Evolutionary conservation across 805 yeast genomes (phyloP).

Genomic region (Saturnispora saitoi): DNA sequence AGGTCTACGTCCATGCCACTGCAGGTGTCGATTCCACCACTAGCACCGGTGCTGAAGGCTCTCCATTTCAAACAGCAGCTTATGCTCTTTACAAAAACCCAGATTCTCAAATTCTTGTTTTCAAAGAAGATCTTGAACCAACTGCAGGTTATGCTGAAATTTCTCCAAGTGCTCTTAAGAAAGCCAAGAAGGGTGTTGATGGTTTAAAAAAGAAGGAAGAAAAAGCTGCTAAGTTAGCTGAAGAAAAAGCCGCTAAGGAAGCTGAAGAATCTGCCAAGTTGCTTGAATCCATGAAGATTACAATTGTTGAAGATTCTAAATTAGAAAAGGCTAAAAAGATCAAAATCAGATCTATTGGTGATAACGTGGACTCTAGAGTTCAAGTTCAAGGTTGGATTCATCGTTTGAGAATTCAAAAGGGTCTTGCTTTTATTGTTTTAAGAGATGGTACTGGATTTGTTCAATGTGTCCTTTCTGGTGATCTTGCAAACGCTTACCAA

Average conservation of each 20-base stretch:
- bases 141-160: constrained; percentile 60
- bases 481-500: constrained; percentile 82
- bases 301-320: constrained; percentile 62
- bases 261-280: constrained; percentile 68
- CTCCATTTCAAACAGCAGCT: constrained; percentile 78
- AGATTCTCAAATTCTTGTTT: constrained; percentile 45
- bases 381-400: constrained; percentile 92
- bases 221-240: constrained; percentile 53
- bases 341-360: constrained; percentile 52
- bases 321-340: constrained; percentile 61
- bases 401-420: constrained; percentile 88
- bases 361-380: constrained; percentile 57
- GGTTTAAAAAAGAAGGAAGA: constrained; percentile 77
- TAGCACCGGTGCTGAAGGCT: constrained; percentile 52
- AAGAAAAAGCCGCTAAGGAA: constrained; percentile 43
- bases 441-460: constrained; percentile 93
- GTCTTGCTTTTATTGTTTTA: constrained; percentile 78
- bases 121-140: constrained; percentile 42
- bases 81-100: constrained; percentile 56
- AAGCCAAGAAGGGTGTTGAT: constrained; percentile 93
- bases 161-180: constrained; percentile 84
- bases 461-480: constrained; percentile 84
- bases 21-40: constrained; percentile 57
- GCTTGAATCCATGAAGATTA: constrained; percentile 72
- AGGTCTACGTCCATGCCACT: constrained; percentile 62